Conservation (phyloP, 2,329 filamentous ascomycete genomes). For the Xylaria sp. region DNA sequence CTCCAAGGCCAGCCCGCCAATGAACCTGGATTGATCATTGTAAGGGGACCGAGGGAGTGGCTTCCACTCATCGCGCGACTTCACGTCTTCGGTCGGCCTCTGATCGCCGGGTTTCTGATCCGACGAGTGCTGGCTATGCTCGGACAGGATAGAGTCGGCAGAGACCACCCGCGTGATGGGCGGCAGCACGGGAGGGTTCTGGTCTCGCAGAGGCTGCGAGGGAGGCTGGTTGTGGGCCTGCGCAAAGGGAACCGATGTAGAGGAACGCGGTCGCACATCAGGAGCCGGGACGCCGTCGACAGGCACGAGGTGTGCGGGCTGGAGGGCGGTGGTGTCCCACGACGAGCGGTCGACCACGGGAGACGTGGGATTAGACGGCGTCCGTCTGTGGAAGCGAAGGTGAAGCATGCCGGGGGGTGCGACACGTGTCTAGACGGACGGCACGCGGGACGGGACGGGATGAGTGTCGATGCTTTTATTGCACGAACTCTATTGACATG, state of each 20-base stretch:
- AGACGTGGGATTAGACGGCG: constrained; percentile 66
- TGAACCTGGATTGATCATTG: constrained; percentile 59
- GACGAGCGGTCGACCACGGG: constrained; percentile 61
- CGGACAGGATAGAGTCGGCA: constrained; percentile 50
- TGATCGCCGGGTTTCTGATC: constrained; percentile 18
- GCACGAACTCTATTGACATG: constrained; percentile 40
- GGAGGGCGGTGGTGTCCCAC: constrained; percentile 55
- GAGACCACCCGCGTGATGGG: constrained; percentile 63
- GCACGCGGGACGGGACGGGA: constrained; percentile 16
- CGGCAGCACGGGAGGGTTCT: constrained; percentile 52
- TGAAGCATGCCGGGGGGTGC: constrained; percentile 57
- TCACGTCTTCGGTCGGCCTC: constrained; percentile 17
- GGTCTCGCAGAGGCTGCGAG: constrained; percentile 45
- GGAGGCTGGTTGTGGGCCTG: constrained; percentile 54
- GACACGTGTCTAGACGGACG: constrained; percentile 11
- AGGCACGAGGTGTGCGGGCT: constrained; percentile 56
- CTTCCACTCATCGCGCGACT: constrained; percentile 41
- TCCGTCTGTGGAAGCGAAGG: constrained; percentile 69
- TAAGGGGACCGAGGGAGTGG: constrained; percentile 51
- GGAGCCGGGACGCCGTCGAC: constrained; percentile 59
- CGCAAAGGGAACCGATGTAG: constrained; percentile 47
- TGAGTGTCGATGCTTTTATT: constrained; percentile 38
- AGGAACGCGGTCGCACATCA: constrained; percentile 55
- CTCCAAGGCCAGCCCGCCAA: constrained; percentile 65
- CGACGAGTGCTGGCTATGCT: constrained; percentile 33